phyloP scores from a whole-genome alignment of 345 rosid species.

The Odontarrhena argentea region DNA sequence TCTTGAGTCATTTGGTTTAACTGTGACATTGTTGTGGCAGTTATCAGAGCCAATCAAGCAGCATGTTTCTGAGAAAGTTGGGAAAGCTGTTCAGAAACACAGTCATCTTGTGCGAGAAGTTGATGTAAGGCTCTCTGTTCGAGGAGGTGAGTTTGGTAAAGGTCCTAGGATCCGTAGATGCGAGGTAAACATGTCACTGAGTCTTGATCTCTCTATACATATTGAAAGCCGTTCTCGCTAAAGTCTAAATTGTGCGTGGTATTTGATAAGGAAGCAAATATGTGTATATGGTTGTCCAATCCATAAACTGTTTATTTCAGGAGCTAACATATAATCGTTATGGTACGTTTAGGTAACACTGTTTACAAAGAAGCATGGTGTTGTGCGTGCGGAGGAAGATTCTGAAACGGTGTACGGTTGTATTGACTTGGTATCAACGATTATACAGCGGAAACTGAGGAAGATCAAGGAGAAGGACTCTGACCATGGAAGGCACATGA shows the following conservation, averaged over 20 bases:
- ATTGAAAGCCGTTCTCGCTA: not conserved
- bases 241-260: not conserved
- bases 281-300: constrained; percentile 10
- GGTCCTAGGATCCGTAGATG: constrained; percentile 89
- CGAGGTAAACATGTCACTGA: constrained; percentile 56
- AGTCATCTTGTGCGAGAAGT: constrained; percentile 87
- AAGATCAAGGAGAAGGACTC: constrained; percentile 97
- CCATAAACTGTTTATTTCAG: not conserved
- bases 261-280: not conserved
- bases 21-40: constrained; percentile 44
- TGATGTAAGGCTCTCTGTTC: constrained; percentile 81
- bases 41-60: constrained; percentile 70
- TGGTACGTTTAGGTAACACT: constrained; percentile 61
- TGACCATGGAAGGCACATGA: constrained; percentile 93
- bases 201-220: not conserved
- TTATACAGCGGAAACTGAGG: constrained; percentile 79
- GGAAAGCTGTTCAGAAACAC: constrained; percentile 83
- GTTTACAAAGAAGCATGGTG: constrained; percentile 92
- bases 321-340: constrained; percentile 9
- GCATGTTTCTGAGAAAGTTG: constrained; percentile 85
- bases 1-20: constrained; percentile 2
- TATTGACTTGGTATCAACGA: constrained; percentile 81
- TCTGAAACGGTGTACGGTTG: constrained; percentile 74
- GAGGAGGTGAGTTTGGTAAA: constrained; percentile 94
- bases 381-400: constrained; percentile 90